Percentiles rank a stretch among this genome's conserved stretches.
Conservation (phyloP, 2,329 filamentous ascomycete genomes). For the Epichloe coenophiala region DNA sequence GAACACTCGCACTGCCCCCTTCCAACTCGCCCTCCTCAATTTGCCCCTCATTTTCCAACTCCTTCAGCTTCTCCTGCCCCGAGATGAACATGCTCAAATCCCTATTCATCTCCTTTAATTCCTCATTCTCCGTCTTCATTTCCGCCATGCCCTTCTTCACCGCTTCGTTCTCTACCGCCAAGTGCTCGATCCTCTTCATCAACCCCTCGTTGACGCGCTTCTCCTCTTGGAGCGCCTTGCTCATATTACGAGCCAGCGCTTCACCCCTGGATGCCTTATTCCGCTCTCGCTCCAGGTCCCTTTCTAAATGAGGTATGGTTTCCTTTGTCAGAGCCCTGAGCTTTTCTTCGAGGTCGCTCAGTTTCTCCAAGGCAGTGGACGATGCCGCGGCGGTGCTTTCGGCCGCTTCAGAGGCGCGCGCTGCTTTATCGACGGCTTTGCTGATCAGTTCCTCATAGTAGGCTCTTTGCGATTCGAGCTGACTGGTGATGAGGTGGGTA, state of each 20-base stretch:
- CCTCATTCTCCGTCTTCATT: slow-evolving; percentile 50
- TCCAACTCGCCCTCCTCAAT: slow-evolving; percentile 57
- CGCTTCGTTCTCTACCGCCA: slow-evolving; percentile 48
- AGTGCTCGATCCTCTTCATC: slow-evolving; percentile 65
- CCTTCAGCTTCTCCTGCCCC: slow-evolving; percentile 65
- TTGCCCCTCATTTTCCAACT: slow-evolving; percentile 47
- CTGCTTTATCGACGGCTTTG: slow-evolving; percentile 80
- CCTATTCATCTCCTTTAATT: slow-evolving; percentile 73
- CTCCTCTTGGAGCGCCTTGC: slow-evolving; percentile 71
- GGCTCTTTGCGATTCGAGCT: slow-evolving; percentile 80
- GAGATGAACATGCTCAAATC: slow-evolving; percentile 82
- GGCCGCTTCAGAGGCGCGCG: slow-evolving; percentile 54
- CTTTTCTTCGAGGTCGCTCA: slow-evolving; percentile 35
- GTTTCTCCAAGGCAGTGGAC: slow-evolving; percentile 32
- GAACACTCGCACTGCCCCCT: slow-evolving; percentile 56
- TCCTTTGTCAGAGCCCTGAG: slow-evolving; percentile 35
- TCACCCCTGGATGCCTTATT: slow-evolving; percentile 58
- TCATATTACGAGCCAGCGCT: slow-evolving; percentile 60
- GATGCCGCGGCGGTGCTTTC: slow-evolving; percentile 44
- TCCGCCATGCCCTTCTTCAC: slow-evolving; percentile 43
- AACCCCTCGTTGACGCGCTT: slow-evolving; percentile 72
- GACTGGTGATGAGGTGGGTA: slow-evolving; percentile 81
- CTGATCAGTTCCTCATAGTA: slow-evolving; percentile 92
- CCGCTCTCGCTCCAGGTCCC: slow-evolving; percentile 55
- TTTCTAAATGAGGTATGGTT: slow-evolving; percentile 56